A percentile compares a stretch with the other conserved stretches of the same genome.
These are phyloP conservation scores for Primulina huaijiensis DNA, from an alignment of 257 asterid genomes.

Conservation along the genomic window DNA sequence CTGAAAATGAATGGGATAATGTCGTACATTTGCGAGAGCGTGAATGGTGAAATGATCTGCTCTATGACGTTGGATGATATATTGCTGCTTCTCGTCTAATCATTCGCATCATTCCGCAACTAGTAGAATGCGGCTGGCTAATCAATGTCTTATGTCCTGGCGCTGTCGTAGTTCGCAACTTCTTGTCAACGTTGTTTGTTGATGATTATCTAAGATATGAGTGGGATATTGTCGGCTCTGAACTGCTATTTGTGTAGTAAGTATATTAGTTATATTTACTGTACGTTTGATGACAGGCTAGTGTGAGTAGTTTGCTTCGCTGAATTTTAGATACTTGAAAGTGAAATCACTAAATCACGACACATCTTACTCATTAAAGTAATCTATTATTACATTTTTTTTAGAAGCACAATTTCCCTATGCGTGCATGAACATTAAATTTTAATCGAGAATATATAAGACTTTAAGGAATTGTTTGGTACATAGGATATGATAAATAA, in stretches of 20 bases:
- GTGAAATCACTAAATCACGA: too few relatives aligned
- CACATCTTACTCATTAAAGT: too few relatives aligned
- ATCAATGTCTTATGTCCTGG: neutral
- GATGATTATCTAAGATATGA: neutral
- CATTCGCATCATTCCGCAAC: neutral
- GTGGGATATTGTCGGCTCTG: neutral
- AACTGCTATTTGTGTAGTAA: neutral
- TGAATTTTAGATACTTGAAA: neutral
- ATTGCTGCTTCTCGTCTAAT: neutral
- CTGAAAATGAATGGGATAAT: constrained; percentile 17
- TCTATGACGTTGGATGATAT: neutral
- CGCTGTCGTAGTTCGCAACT: neutral
- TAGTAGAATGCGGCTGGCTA: neutral
- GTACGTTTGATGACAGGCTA: neutral
- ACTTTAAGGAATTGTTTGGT: too few relatives aligned
- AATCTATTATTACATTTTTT: too few relatives aligned
- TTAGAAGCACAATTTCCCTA: too few relatives aligned
- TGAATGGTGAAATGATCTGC: neutral
- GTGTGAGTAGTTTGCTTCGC: neutral
- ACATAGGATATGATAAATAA: too few relatives aligned
- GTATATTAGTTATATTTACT: neutral
- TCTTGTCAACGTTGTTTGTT: neutral
- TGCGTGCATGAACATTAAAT: too few relatives aligned
- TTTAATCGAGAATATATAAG: too few relatives aligned
- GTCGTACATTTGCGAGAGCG: neutral